Base-by-base conservation (phyloP, 345 rosid genomes). In the Cochlearia excelsa region DNA sequence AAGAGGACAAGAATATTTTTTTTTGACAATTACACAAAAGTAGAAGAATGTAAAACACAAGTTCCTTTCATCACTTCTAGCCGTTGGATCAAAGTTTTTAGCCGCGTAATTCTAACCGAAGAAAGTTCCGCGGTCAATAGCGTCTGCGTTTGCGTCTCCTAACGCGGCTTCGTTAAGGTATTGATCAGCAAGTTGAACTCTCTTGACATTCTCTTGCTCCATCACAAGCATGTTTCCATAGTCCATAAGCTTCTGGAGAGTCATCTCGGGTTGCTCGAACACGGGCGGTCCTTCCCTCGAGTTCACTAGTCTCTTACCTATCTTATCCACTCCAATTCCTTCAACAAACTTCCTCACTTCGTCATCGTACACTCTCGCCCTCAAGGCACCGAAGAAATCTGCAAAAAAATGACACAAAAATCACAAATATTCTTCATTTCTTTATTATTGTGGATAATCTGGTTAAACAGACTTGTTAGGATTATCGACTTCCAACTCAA, bases 361-460 rank as follows among this genome's bases (percentile, higher is more conserved):
- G 42, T 92, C 97, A 7, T 92, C 98, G 59, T 88, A 92, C 27
- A 92, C 98, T 77, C 97, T 79, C 5, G 98, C 94, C 85, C 97
- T 83, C 61, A 92, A 62, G 0, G 98, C 98, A 31, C 98, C 96
- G 3, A 88, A 92, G 85, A 92, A 92, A 70, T 92, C 96, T 90
- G 70, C 7, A 10, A n/a, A 30, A 16, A 16, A 16, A 16, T 16
- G 23, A 16, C 23, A 16, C 23, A 16, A 16, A 16, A 16, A 16
- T 16, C 23, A 16, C 23, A 16, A 16, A 16, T 16, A 16, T 16
- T 16, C 23, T 16, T 16, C 23, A 16, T 16, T 16, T 16, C 23
- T 16, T 16, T 16, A 16, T 16, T 16, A 16, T 16, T 16, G 23
- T 16, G 0, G 23, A 16, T 16, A 16, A 16, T 16, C 0, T 16